phyloP scores from a whole-genome alignment of 352 stramenopile species.

The Aphanomyces euteiches region DNA sequence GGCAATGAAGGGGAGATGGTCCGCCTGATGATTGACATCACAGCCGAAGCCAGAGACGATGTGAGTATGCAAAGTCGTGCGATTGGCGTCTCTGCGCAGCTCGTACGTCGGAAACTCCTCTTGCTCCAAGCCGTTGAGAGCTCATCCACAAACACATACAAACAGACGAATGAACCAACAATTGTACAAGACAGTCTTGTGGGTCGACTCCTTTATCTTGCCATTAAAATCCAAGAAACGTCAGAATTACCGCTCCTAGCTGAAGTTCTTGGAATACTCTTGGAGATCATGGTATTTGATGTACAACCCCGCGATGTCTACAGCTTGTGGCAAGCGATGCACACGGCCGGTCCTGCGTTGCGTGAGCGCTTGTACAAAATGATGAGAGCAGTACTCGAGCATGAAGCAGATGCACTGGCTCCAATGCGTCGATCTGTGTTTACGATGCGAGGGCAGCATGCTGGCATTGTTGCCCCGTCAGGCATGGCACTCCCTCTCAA shows the following conservation, averaged over 20 bases:
- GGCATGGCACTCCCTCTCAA: conserved; percentile 61
- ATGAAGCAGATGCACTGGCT: neutral
- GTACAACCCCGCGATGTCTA: conserved; percentile 3
- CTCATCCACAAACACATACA: neutral
- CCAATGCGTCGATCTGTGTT: conserved; percentile 40
- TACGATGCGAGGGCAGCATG: conserved; percentile 55
- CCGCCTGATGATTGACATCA: conserved; percentile 25
- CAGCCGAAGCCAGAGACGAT: conserved; percentile 9
- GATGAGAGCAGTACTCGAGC: neutral
- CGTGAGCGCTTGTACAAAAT: neutral
- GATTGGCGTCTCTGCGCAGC: conserved; percentile 4
- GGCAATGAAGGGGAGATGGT: conserved; percentile 26
- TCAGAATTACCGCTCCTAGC: neutral
- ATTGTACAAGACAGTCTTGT: conserved; percentile 8
- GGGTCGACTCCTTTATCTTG: neutral
- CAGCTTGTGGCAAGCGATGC: conserved; percentile 14
- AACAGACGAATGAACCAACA: neutral
- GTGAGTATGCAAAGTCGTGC: conserved; percentile 2
- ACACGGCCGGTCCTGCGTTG: neutral
- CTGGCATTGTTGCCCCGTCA: conserved; percentile 59
- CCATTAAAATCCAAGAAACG: conserved; percentile 8
- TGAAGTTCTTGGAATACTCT: conserved; percentile 3
- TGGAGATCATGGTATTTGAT: conserved; percentile 12
- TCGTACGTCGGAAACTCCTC: conserved; percentile 3
- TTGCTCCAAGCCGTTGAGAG: conserved; percentile 5